phyloP scores from a whole-genome alignment of 768 basidiomycete genomes.

The Naematelia aurantialba region DNA sequence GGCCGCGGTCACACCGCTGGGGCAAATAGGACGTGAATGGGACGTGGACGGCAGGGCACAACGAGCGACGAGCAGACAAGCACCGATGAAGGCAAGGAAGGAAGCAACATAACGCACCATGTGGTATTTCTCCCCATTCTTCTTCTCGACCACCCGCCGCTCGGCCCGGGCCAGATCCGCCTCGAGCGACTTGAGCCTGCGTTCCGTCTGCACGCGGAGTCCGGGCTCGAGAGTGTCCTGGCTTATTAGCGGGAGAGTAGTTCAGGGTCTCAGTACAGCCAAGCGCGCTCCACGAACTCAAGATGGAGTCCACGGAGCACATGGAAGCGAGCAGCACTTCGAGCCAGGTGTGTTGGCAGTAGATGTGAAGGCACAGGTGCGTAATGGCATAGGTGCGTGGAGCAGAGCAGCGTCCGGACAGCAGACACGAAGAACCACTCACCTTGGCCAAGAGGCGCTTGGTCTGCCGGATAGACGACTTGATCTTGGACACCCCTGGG shows the following conservation, averaged over 20 bases:
- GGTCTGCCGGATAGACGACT: slow-evolving; percentile 77
- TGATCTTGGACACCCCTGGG: slow-evolving; percentile 80
- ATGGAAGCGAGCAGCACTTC: too few species aligned
- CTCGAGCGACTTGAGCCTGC: slow-evolving; percentile 70
- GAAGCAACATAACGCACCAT: slow-evolving; percentile 52
- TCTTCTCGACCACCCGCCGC: slow-evolving; percentile 53
- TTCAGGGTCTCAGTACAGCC: too few species aligned
- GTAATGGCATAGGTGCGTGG: too few species aligned
- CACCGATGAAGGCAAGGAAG: neutral
- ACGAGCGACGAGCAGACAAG: neutral
- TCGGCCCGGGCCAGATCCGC: slow-evolving; percentile 50
- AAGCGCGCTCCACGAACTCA: too few species aligned
- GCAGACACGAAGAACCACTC: slow-evolving; percentile 14
- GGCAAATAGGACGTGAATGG: too few species aligned
- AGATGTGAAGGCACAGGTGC: too few species aligned
- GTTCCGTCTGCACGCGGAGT: slow-evolving; percentile 73
- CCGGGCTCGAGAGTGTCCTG: slow-evolving; percentile 81
- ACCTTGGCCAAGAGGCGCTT: slow-evolving; percentile 77
- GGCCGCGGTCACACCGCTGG: too few species aligned
- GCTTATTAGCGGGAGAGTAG: slow-evolving; percentile 70
- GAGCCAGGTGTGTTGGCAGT: too few species aligned
- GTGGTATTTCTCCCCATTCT: slow-evolving; percentile 74
- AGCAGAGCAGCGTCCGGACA: too few species aligned
- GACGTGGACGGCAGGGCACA: neutral
- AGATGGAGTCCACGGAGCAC: too few species aligned